Evolutionary conservation across 2,329 filamentous ascomycete species (phyloP).

Genomic region (Alternaria rosae): DNA sequence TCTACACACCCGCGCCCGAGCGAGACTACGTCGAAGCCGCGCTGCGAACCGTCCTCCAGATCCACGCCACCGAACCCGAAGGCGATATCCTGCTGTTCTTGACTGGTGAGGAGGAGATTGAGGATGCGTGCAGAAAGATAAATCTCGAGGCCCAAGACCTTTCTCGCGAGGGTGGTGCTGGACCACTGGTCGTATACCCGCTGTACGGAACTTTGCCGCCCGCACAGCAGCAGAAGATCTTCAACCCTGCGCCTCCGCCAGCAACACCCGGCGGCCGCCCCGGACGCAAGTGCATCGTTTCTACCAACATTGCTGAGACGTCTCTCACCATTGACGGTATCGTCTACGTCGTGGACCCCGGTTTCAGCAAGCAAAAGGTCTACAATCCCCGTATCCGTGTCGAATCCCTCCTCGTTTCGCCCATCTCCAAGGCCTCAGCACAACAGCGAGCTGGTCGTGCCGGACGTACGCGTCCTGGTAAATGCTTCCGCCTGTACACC

Average conservation of each 20-base stretch:
- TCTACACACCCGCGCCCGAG: constrained; percentile 96
- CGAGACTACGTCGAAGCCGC: constrained; percentile 96
- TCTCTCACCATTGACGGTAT: constrained; percentile 98
- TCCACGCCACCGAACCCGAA: constrained; percentile 90
- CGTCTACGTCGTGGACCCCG: constrained; percentile 98
- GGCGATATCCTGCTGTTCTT: constrained; percentile 94
- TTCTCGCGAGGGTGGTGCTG: constrained; percentile 87
- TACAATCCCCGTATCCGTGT: constrained; percentile 97
- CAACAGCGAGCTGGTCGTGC: constrained; percentile 98
- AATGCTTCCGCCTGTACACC: constrained; percentile 97
- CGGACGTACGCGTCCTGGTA: constrained; percentile 96
- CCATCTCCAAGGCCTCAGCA: constrained; percentile 96
- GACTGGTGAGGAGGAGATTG: constrained; percentile 98
- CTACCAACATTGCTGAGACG: constrained; percentile 98
- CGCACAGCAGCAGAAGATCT: constrained; percentile 92
- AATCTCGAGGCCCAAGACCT: constrained; percentile 89
- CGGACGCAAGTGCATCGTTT: constrained; percentile 92
- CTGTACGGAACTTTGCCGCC: constrained; percentile 94
- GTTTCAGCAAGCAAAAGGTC: constrained; percentile 99
- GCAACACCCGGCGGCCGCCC: constrained; percentile 78
- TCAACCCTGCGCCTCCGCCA: constrained; percentile 83
- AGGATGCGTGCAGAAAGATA: constrained; percentile 94
- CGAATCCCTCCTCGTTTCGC: constrained; percentile 95
- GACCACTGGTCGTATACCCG: constrained; percentile 88
- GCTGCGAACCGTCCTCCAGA: constrained; percentile 92